Evolutionary conservation across 176 grass and related monocot species (phyloP).

Genomic region (Tillandsia fasciculata): DNA sequence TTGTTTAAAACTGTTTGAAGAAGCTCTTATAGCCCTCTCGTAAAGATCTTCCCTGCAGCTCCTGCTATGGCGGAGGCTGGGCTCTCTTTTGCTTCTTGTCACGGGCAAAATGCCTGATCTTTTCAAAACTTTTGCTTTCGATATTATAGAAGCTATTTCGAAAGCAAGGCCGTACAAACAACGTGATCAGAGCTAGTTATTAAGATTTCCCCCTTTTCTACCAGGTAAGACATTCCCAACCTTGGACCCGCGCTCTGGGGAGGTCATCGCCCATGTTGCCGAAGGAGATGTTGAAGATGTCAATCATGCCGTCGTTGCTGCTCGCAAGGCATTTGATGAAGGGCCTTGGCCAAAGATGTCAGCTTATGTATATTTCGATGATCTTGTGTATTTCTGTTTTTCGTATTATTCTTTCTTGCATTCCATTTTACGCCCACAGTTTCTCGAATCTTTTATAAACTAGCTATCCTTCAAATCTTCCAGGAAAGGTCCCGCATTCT

Average conservation of each 20-base stretch:
- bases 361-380: slow-evolving; percentile 46
- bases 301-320: slow-evolving; percentile 46
- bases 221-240: slow-evolving; percentile 78
- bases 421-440: not conserved
- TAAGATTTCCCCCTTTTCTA: not conserved
- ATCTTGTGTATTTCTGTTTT: not conserved
- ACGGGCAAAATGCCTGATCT: not conserved
- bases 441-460: not conserved
- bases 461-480: not conserved
- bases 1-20: too few relatives aligned
- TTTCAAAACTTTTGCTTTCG: not conserved
- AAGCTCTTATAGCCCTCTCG: too few relatives aligned
- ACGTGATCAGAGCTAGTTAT: not conserved
- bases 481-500: slow-evolving; percentile 81
- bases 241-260: slow-evolving; percentile 62
- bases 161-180: too few relatives aligned
- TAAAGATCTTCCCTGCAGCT: too few relatives aligned
- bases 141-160: too few relatives aligned
- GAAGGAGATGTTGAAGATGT: slow-evolving; percentile 62
- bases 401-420: not conserved
- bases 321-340: slow-evolving; percentile 76
- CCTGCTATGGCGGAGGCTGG: too few relatives aligned
- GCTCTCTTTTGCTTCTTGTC: too few relatives aligned
- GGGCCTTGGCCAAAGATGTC: slow-evolving; percentile 82
- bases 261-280: slow-evolving; percentile 62